Base-by-base conservation (phyloP, 306 rosid species). In the Alnus rubra region DNA sequence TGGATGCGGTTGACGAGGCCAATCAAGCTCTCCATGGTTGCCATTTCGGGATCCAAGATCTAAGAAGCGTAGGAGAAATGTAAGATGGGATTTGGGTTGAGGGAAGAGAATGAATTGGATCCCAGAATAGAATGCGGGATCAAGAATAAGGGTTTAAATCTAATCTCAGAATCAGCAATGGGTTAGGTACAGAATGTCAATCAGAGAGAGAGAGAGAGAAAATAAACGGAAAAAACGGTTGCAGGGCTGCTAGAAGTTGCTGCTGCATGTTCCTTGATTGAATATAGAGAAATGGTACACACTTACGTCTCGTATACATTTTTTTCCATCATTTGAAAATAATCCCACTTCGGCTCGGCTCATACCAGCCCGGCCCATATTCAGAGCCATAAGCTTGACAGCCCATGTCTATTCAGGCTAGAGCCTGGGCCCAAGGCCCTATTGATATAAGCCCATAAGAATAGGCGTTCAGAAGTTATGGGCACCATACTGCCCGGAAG, bases 21-120 rank as follows among this genome's bases (percentile, higher is more conserved):
- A 86, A 96, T 96, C 99, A 96, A 88, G 92, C 98, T 96, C 88
- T 92, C 93, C 98, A 96, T 89, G 6, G 97, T 96, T 83, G 99
- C 99, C 99, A 96, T 94, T 71, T 85, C 71, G 55, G 71, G 73
- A 84, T 53, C 71, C 51, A 82, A 42, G 78, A 76, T n/a, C 73
- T 35, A 73, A 42, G 69, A 75, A 28, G 11, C 9, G 3, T 42
- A 47, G 33, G 19, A 1, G 30, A 55, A 51, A 74, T 15, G 45
- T 1, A 4, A 1, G 9, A 9, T 2, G 10, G 62, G 77, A 72
- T 30, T 58, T 44, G 52, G 77, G 42, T 52, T 37, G 19, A 74
- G 11, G 12, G 39, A 15, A 28, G 83, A 4, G 53, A 30, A 45
- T 28, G 80, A 30, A 39, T 30, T 64, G 58, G 83, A 79, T 74